Conservation (phyloP, 352 stramenopile genomes). For the Pythium pectinolyticum region DNA sequence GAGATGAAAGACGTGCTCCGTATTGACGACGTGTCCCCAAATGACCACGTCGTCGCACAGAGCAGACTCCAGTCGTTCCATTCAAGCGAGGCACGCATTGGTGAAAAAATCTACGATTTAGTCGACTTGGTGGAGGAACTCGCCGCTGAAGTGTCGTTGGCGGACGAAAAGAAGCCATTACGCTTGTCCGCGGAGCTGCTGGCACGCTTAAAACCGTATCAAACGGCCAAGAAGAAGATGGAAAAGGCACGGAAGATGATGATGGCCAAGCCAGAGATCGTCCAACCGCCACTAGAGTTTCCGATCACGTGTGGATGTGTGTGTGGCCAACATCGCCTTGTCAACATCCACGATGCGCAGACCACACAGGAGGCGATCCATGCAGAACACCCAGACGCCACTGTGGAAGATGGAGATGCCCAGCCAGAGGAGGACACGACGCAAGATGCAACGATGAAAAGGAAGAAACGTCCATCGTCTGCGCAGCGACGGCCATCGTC, state of each 20-base stretch:
- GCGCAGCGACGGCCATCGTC: slow-evolving; percentile 25
- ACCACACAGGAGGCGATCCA: neutral
- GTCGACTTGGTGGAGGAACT: slow-evolving; percentile 60
- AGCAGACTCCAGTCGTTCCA: slow-evolving; percentile 33
- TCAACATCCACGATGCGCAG: slow-evolving; percentile 9
- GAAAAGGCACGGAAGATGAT: slow-evolving; percentile 51
- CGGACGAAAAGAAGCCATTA: slow-evolving; percentile 28
- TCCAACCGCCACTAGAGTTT: neutral
- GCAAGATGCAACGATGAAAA: too few relatives aligned
- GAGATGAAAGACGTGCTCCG: slow-evolving; percentile 48
- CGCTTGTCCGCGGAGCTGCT: slow-evolving; percentile 27
- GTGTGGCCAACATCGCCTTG: slow-evolving; percentile 46
- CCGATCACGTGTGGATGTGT: slow-evolving; percentile 39
- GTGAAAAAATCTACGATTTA: slow-evolving; percentile 50
- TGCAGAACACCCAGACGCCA: neutral
- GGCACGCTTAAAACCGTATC: slow-evolving; percentile 37
- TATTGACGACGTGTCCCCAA: slow-evolving; percentile 10
- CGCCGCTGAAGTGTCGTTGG: slow-evolving; percentile 45
- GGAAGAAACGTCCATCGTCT: slow-evolving; percentile 12
- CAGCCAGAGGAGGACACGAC: neutral
- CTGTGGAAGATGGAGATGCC: neutral
- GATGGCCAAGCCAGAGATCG: slow-evolving; percentile 12
- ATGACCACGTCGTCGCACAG: neutral
- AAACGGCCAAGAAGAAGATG: slow-evolving; percentile 44
- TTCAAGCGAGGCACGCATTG: slow-evolving; percentile 55